A percentile compares a stretch with the other conserved stretches of the same genome.
Evolutionary conservation across 2,329 filamentous ascomycete genomes (phyloP).

Genomic region (Cladosporium phlei): DNA sequence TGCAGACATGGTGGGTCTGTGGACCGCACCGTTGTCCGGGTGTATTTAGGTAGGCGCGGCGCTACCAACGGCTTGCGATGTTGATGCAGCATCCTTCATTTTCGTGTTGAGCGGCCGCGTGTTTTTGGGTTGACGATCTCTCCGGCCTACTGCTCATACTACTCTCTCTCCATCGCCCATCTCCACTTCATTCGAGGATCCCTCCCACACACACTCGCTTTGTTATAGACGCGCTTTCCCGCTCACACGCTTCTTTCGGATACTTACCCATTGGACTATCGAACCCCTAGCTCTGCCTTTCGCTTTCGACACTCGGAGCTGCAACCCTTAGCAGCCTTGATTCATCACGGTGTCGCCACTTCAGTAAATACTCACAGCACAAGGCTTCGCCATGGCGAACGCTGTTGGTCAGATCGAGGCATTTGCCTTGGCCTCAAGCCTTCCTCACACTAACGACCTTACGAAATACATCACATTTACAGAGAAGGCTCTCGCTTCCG

Average conservation of each 20-base stretch:
- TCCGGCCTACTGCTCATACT: conserved; percentile 5
- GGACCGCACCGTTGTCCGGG: conserved; percentile 12
- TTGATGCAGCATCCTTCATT: conserved; percentile 15
- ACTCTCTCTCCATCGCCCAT: conserved; percentile 1
- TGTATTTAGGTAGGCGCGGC: conserved; percentile 13
- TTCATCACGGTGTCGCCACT: conserved; percentile 7
- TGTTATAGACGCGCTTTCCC: conserved; percentile 12
- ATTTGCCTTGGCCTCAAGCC: conserved; percentile 13
- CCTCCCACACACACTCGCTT: conserved; percentile 11
- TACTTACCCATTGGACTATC: neutral
- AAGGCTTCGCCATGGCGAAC: conserved; percentile 14
- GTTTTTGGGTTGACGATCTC: conserved; percentile 14
- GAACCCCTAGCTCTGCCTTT: neutral
- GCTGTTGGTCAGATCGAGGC: conserved; percentile 9
- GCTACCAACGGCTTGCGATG: conserved; percentile 13
- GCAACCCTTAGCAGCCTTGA: conserved; percentile 5
- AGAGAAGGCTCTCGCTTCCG: conserved; percentile 4
- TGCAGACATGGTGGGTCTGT: conserved; percentile 9
- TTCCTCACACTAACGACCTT: conserved; percentile 14
- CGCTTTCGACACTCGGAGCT: neutral
- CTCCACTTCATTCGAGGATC: conserved; percentile 11
- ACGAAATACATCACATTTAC: conserved; percentile 13
- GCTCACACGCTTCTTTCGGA: conserved; percentile 1
- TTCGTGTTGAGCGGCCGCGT: conserved; percentile 15
- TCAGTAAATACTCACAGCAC: conserved; percentile 3